These are phyloP conservation scores for Neurospora tetrasperma DNA, from an alignment of 495 filamentous ascomycete species.

Conservation along the genomic window DNA sequence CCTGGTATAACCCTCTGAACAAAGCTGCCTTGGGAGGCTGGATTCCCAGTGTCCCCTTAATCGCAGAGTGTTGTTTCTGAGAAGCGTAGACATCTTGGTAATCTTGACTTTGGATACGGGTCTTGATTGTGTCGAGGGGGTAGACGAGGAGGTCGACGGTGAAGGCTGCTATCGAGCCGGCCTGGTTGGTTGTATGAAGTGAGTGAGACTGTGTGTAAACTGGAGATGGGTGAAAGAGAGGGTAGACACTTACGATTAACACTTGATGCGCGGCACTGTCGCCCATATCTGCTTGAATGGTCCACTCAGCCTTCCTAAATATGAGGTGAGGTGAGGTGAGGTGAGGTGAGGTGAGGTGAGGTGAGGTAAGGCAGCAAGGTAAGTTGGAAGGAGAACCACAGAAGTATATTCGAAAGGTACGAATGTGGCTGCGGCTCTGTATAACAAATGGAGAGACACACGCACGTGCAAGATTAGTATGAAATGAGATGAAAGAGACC, in stretches of 20 bases:
- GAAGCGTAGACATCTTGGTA: constrained; percentile 50
- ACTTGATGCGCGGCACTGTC: neutral
- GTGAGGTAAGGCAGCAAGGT: no score
- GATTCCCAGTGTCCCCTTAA: constrained; percentile 42
- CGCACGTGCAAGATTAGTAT: no score
- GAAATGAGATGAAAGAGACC: no score
- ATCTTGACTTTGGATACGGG: constrained; percentile 67
- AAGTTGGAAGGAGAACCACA: no score
- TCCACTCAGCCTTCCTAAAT: neutral
- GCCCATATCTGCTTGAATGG: neutral
- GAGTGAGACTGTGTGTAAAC: no score
- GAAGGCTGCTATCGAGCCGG: constrained; percentile 73
- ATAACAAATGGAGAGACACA: neutral
- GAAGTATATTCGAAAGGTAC: neutral
- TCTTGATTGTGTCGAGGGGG: constrained; percentile 79
- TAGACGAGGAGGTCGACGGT: constrained; percentile 73
- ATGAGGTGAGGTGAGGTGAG: neutral
- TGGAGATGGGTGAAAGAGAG: no score
- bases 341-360: neutral
- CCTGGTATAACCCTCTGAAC: constrained; percentile 76
- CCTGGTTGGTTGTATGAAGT: constrained; percentile 31
- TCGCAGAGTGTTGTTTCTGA: constrained; percentile 13
- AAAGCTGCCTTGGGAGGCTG: constrained; percentile 38
- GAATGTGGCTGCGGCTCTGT: neutral
- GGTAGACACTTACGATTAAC: neutral